These are phyloP conservation scores for Hypoxylon sp. DNA, from an alignment of 2,329 filamentous ascomycete species.

Conservation along the genomic window DNA sequence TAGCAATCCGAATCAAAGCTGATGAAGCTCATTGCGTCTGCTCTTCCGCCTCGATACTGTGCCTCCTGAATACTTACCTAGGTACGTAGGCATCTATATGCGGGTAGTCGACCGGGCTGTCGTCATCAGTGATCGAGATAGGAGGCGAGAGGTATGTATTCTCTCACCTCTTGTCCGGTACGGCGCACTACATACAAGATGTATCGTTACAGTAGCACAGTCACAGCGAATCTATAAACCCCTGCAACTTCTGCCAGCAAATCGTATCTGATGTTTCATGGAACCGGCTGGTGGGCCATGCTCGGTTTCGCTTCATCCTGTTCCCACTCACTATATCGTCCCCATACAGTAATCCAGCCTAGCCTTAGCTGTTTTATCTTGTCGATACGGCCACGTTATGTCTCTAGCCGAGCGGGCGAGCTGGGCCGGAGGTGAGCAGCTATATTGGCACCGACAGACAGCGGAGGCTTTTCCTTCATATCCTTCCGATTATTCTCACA, in stretches of 20 bases:
- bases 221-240: conserved; percentile 3
- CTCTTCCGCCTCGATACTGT: not conserved
- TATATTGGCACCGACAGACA: not conserved
- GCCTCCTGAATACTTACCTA: too few species aligned
- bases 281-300: conserved; percentile 20
- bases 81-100: too few species aligned
- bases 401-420: too few species aligned
- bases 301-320: conserved; percentile 28
- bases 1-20: not conserved
- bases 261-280: conserved; percentile 22
- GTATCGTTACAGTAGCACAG: not conserved
- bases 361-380: not conserved
- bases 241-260: conserved; percentile 10
- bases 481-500: not conserved
- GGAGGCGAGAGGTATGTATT: too few species aligned
- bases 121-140: too few species aligned
- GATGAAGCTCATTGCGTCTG: conserved; percentile 13
- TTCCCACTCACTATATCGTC: conserved; percentile 14
- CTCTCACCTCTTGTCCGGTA: not conserved
- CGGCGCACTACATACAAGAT: not conserved
- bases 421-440: too few species aligned
- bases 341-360: conserved; percentile 16
- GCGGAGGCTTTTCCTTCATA: conserved; percentile 13
- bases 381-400: not conserved
- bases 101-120: too few species aligned